Conservation (phyloP, 108 stramenopile genomes). For the Nitzschia sp. region DNA sequence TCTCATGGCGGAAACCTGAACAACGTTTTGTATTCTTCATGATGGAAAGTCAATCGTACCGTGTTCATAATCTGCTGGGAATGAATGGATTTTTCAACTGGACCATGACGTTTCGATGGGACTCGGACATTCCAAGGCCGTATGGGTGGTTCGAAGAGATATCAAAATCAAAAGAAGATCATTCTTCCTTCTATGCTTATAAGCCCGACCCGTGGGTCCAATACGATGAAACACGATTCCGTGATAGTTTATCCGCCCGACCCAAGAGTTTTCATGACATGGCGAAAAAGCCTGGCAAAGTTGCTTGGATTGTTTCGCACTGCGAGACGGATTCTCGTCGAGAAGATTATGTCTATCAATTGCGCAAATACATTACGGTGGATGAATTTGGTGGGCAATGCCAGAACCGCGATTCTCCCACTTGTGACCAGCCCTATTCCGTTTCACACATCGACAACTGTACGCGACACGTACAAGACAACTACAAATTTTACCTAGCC, state of each 20-base stretch:
- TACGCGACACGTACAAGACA: conserved; percentile 10
- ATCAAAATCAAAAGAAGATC: background rate
- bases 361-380: conserved; percentile 30
- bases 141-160: conserved; percentile 29
- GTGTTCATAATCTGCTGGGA: background rate
- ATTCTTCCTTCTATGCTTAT: background rate
- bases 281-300: conserved; percentile 23
- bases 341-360: conserved; percentile 35
- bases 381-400: conserved; percentile 26
- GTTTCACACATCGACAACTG: conserved; percentile 15
- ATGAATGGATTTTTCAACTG: conserved; percentile 35
- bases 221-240: conserved; percentile 10
- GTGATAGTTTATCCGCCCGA: background rate
- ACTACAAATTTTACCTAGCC: conserved; percentile 40
- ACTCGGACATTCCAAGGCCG: conserved; percentile 27
- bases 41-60: conserved; percentile 23
- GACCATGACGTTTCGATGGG: conserved; percentile 41
- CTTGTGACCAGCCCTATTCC: conserved; percentile 17
- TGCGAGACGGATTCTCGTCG: conserved; percentile 24
- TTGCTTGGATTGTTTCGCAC: conserved; percentile 37
- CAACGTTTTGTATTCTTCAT: conserved; percentile 34
- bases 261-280: conserved; percentile 3
- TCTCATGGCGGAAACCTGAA: conserved; percentile 21
- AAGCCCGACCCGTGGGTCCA: conserved; percentile 10
- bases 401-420: background rate